phyloP scores from a whole-genome alignment of 2,329 filamentous ascomycete genomes.

The Alternaria sp. region DNA sequence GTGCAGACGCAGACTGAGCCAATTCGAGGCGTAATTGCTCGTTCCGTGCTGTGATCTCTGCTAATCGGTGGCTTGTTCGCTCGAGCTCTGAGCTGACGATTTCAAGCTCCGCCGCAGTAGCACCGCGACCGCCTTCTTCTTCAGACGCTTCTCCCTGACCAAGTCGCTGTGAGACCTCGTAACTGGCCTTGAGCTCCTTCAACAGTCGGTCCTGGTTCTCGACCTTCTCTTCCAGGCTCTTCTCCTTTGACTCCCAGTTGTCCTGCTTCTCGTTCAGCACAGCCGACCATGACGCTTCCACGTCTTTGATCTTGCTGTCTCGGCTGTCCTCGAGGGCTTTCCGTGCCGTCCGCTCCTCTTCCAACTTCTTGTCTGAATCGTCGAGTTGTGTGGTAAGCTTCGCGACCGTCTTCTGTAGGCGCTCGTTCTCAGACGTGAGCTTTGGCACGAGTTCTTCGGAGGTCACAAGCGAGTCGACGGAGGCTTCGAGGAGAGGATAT shows the following conservation, averaged over 20 bases:
- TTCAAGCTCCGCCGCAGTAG: slow-evolving; percentile 88
- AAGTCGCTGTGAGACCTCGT: slow-evolving; percentile 92
- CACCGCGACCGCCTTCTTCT: slow-evolving; percentile 63
- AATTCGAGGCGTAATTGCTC: slow-evolving; percentile 91
- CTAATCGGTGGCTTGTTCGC: slow-evolving; percentile 82
- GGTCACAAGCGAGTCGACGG: slow-evolving; percentile 89
- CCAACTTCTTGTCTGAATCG: slow-evolving; percentile 78
- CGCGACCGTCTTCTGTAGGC: slow-evolving; percentile 79
- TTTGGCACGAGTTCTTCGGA: slow-evolving; percentile 92
- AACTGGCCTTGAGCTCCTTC: slow-evolving; percentile 94
- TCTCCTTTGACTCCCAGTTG: slow-evolving; percentile 96
- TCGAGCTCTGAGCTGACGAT: slow-evolving; percentile 92
- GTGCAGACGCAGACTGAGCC: slow-evolving; percentile 83
- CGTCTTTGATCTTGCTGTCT: slow-evolving; percentile 82
- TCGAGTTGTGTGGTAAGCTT: slow-evolving; percentile 82
- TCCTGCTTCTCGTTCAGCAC: slow-evolving; percentile 92
- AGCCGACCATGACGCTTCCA: slow-evolving; percentile 87
- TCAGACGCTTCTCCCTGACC: slow-evolving; percentile 73
- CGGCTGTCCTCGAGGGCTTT: slow-evolving; percentile 78
- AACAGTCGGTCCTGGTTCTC: slow-evolving; percentile 91
- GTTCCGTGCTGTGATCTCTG: slow-evolving; percentile 91
- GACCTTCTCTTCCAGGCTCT: slow-evolving; percentile 86
- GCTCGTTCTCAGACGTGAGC: slow-evolving; percentile 84
- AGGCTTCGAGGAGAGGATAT: slow-evolving; percentile 94
- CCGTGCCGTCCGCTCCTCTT: slow-evolving; percentile 74